Percentiles rank a stretch among this genome's conserved stretches.
phyloP scores from a whole-genome alignment of 164 flowering plant species.

The Dillenia suffruticosa region DNA sequence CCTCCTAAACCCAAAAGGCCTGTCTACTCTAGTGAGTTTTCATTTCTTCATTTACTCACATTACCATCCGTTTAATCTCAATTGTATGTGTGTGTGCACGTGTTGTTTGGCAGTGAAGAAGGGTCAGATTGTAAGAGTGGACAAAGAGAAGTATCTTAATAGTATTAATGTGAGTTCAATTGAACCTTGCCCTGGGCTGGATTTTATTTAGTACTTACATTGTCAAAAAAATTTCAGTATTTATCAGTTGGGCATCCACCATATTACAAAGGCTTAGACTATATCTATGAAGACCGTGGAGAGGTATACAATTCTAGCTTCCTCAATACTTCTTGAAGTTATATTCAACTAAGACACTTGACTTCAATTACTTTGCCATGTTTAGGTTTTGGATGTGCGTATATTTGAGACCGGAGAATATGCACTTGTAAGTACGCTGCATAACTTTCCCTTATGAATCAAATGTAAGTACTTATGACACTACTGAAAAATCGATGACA shows the following conservation, averaged over 20 bases:
- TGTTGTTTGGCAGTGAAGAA: constrained; percentile 64
- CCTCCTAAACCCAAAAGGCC: constrained; percentile 48
- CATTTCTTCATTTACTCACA: not conserved
- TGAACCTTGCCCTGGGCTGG: not conserved
- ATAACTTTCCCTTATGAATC: not conserved
- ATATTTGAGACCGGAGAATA: constrained; percentile 85
- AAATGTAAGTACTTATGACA: not conserved
- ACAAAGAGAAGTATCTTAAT: constrained; percentile 80
- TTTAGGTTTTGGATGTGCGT: constrained; percentile 79
- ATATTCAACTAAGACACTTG: not conserved
- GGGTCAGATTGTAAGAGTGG: constrained; percentile 89
- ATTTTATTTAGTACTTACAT: not conserved
- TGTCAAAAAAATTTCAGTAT: constrained; percentile 40
- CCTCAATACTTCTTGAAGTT: not conserved
- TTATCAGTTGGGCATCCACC: constrained; percentile 91
- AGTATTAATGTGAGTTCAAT: constrained; percentile 70
- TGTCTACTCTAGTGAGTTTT: constrained; percentile 56
- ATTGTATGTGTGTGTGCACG: not conserved
- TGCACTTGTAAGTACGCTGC: constrained; percentile 66
- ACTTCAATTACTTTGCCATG: constrained; percentile 1
- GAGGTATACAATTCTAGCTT: constrained; percentile 43
- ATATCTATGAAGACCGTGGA: constrained; percentile 94
- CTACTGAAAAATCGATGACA: constrained; percentile 13
- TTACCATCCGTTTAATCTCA: not conserved
- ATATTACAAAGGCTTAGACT: constrained; percentile 87